Base-by-base conservation (phyloP, 495 filamentous ascomycete species). In the Podospora appendiculata region DNA sequence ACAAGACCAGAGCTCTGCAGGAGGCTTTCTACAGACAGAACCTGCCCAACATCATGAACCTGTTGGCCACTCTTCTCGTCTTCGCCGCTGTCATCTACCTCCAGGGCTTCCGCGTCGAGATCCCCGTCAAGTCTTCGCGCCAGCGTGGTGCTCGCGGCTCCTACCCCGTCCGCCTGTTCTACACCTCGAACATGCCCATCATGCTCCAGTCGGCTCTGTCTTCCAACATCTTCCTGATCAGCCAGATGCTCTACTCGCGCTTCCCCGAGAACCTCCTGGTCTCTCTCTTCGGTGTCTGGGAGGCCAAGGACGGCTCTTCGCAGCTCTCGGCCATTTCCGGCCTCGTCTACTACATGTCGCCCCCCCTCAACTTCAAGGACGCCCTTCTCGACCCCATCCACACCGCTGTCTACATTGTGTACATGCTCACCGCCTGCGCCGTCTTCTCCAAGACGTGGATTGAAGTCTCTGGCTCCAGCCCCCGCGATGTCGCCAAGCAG, bases 381-480 rank as follows among this genome's bases (percentile, higher is more conserved):
- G 93, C 94, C 53, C 80, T 99, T 11, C 72, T 96, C 46, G 94
- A 99, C 74, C 93, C 94, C 33, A 86, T 99, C 59, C 92, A 99
- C 77, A 96, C 94, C 12, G 88, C 86, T 52, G 81, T 96, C 64
- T 99, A 96, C 73, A 90, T 96, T 55, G 79, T 81, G 44, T 99
- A 95, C 75, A 99, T 97, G 90, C 83, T 97, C 48, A 84, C 87
- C 59, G 94, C 94, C 57, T 99, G 94, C 63, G 94, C 94, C 48
- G 81, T 97, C 67, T 99, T 99, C 81, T 96, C 90, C 71, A 99
- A 97, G 88, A 97, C 93, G 19, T 98, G 93, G 94, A 97, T 99
- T 65, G 94, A 99, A 73, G 94, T 99, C 55, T 96, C 92, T 36
- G 94, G 94, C 68, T 95, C 91, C 53, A 88, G 87, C 71, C 94